Percentiles rank a stretch among this genome's conserved stretches.
phyloP scores from a whole-genome alignment of 176 grass and related monocot genomes.

The Aegilops speltoides region DNA sequence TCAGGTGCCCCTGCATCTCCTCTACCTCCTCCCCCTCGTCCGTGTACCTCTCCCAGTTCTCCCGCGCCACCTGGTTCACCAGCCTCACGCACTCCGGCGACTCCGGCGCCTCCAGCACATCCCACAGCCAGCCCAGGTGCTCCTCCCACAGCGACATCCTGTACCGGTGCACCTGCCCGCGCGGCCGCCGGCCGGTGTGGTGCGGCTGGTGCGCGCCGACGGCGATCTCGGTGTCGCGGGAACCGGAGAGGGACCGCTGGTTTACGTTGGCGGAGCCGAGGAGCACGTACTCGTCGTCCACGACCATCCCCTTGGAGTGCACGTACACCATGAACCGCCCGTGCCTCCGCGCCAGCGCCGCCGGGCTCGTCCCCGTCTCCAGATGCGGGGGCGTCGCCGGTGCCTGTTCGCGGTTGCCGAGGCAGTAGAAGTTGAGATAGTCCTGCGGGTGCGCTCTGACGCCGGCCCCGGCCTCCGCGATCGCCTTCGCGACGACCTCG shows the following conservation, averaged over 20 bases:
- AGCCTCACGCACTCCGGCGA: conserved; percentile 26
- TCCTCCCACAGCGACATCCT: conserved; percentile 73
- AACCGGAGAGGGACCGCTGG: conserved; percentile 74
- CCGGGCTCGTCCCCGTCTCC: background rate
- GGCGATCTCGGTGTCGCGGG: conserved; percentile 87
- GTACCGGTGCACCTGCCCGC: conserved; percentile 53
- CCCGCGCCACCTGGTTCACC: conserved; percentile 35
- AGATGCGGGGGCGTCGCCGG: background rate
- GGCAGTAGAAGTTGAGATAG: conserved; percentile 94
- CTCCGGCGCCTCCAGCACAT: conserved; percentile 32
- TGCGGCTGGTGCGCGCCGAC: conserved; percentile 81
- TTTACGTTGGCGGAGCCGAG: conserved; percentile 93
- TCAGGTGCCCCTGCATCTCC: conserved; percentile 41
- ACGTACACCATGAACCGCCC: conserved; percentile 92
- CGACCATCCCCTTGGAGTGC: conserved; percentile 87
- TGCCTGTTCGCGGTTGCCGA: conserved; percentile 58
- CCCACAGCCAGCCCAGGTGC: conserved; percentile 31
- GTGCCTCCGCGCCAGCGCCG: conserved; percentile 32
- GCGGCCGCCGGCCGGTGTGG: background rate
- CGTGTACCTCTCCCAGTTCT: conserved; percentile 49
- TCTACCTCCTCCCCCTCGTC: background rate
- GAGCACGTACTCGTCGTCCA: conserved; percentile 94
- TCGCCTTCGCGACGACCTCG: conserved; percentile 33
- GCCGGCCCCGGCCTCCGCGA: background rate
- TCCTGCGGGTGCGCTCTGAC: conserved; percentile 40